Base-by-base conservation (phyloP, 768 basidiomycete genomes). In the Agaricus subrufescens region DNA sequence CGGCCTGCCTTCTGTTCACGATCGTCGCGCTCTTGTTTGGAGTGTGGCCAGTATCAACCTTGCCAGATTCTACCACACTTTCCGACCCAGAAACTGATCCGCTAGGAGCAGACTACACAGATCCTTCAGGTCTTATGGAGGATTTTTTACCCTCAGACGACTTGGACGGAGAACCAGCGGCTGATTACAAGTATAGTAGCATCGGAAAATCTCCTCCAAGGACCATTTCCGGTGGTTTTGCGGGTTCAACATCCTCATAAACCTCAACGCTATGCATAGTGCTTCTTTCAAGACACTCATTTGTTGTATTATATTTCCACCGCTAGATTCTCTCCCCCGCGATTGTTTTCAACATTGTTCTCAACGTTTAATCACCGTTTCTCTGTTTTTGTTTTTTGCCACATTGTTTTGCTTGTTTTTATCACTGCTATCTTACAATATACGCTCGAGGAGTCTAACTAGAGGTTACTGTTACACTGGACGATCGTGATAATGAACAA, bases 1-100 rank as follows among this genome's bases (percentile, higher is more conserved):
- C 86, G 4, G 77, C 78, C 1, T 71, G 66, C n/a, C 65, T 91
- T n/a, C 69, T 86, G 29, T 63, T 77, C 39, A 62, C 73, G n/a
- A 73, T 80, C 0, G 72, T 88, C 9, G 55, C 70, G 30, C 63
- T 84, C 46, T 69, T 86, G 2, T 67, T 68, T 52, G 67, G 79
- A 30, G 62, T 73, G 27, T 64, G 63, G 23, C 63, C 69, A 4
- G n/a, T 43, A 25, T 7, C 55, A 9, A 15, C 39, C 34, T 15
- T 48, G 8, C 55, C 54, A 6, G 43, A 56, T 50, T 50, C 48
- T n/a, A 42, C 43, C 19, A 15, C 29, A 1, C n/a, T 39, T 26
- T 25, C 43, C 27, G n/a, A 34, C 11, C 34, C 47, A 11, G 48
- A 50, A 34, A 29, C 40, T 29, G 47, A 38, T 19, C 10, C 46